These are phyloP conservation scores for Nemania sp. DNA, from an alignment of 2,329 filamentous ascomycete genomes.

Conservation along the genomic window DNA sequence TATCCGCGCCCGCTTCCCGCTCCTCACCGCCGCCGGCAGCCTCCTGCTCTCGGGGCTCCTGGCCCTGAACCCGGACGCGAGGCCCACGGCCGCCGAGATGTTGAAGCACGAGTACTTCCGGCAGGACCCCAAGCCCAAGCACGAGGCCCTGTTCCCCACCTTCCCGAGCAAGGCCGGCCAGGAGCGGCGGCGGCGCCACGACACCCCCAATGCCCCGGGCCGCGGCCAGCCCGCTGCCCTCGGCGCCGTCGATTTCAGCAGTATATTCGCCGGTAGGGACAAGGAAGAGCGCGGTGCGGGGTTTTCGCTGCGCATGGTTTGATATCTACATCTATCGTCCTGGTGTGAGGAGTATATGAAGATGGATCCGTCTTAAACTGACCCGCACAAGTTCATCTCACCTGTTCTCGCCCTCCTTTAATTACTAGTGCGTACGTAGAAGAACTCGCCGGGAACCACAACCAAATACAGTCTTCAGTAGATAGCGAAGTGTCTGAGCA, in stretches of 20 bases:
- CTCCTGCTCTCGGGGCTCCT: conserved; percentile 71
- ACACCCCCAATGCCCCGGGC: conserved; percentile 81
- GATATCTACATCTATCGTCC: neutral
- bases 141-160: conserved; percentile 90
- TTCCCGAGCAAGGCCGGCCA: conserved; percentile 95
- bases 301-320: conserved; percentile 67
- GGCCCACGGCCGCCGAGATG: conserved; percentile 74
- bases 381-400: neutral
- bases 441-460: neutral
- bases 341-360: neutral
- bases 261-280: conserved; percentile 70
- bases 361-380: neutral
- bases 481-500: neutral
- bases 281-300: conserved; percentile 67
- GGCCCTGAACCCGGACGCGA: conserved; percentile 69
- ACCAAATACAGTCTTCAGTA: neutral
- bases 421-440: neutral
- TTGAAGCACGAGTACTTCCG: conserved; percentile 81
- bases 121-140: conserved; percentile 88
- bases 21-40: conserved; percentile 75
- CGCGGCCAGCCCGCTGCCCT: conserved; percentile 67
- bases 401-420: neutral
- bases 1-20: conserved; percentile 77
- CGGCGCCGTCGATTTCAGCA: conserved; percentile 65
- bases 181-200: conserved; percentile 73